Evolutionary conservation across 1,139 yeast genomes (phyloP), one percentile per base, ranked within the genome.

Genomic region (Zygoascus meyerae): DNA sequence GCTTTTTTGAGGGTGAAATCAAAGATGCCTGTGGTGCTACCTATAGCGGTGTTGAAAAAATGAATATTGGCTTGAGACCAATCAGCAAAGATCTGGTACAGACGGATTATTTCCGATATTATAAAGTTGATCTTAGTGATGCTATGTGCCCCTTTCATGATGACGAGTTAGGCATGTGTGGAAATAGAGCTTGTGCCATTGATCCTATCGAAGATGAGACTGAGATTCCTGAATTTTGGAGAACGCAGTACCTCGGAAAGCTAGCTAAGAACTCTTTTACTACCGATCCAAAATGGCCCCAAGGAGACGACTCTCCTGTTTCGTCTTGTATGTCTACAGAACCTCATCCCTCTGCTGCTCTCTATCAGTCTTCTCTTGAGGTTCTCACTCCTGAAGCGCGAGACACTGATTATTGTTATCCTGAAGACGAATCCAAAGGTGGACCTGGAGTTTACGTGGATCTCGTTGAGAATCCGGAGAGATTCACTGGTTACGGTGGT

Each of bases 401-500:
- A 12, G 56, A 58, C 16, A 43, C 54, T 9, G 81, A 78, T 64
- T 80, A 79, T 59, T 77, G 82, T 55, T 77, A 77, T 52, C 76
- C 81, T 15, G 86, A 81, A 53, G 85, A 79, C 51, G 83, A 66
- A 52, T 52, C 64, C 12, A 38, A 44, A 30, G 63, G 61, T 6
- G 57, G 62, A 8, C 63, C 62, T 36, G 81, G 96, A 48, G 97
- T 87, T 3, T 84, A 83, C 59, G 95, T 92, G 26, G 87, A 90
- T 59, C 74, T 94, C 50, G 73, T 83, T 21, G 86, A 85, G 49
- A 94, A 94, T 60, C 97, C 96, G 1, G 99, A 94, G 67, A 74
- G 98, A 60, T 94, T 86, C 68, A 94, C 98, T 1, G 98, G 98
- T 0, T 94, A 94, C 63, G 85, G 90, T 39, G 98, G 98, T 31